phyloP scores from a whole-genome alignment of 768 basidiomycete species.

The Clitopilus hobsonii region DNA sequence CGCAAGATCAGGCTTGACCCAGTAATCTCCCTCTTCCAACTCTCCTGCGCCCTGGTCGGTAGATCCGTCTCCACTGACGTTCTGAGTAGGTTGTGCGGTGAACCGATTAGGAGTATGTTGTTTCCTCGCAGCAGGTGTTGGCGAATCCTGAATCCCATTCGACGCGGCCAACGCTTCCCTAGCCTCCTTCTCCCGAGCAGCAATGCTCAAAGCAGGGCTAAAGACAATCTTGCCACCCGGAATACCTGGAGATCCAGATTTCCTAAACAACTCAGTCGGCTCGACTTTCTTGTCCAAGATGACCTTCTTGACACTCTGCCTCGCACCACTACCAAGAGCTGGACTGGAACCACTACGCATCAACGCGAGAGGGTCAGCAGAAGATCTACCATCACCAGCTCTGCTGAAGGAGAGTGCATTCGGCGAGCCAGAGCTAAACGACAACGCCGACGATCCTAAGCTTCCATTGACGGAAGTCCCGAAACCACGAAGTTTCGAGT shows the following conservation, averaged over 20 bases:
- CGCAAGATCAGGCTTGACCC: slow-evolving; percentile 74
- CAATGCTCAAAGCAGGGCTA: slow-evolving; percentile 70
- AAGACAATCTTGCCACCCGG: slow-evolving; percentile 60
- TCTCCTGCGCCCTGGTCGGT: slow-evolving; percentile 28
- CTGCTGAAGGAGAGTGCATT: slow-evolving; percentile 51
- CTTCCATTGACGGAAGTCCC: slow-evolving; percentile 41
- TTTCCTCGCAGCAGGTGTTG: slow-evolving; percentile 28
- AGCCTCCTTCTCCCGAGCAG: slow-evolving; percentile 70
- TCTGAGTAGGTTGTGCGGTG: slow-evolving; percentile 29
- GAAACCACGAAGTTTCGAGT: slow-evolving; percentile 72
- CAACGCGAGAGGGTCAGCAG: slow-evolving; percentile 62
- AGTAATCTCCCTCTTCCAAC: slow-evolving; percentile 86
- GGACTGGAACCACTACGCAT: slow-evolving; percentile 52
- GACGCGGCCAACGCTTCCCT: slow-evolving; percentile 23
- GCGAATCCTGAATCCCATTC: slow-evolving; percentile 25
- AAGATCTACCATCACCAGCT: slow-evolving; percentile 37
- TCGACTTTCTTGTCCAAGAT: slow-evolving; percentile 84
- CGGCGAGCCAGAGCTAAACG: slow-evolving; percentile 51
- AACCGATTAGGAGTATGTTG: slow-evolving; percentile 38
- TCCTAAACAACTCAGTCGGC: slow-evolving; percentile 61
- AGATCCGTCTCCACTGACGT: slow-evolving; percentile 14
- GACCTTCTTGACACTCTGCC: slow-evolving; percentile 90
- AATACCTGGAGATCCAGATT: slow-evolving; percentile 40
- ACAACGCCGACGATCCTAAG: slow-evolving; percentile 49
- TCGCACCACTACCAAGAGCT: slow-evolving; percentile 60